Base-by-base conservation (phyloP, 2,329 filamentous ascomycete genomes). In the Cephalotrichum gorgonifer region DNA sequence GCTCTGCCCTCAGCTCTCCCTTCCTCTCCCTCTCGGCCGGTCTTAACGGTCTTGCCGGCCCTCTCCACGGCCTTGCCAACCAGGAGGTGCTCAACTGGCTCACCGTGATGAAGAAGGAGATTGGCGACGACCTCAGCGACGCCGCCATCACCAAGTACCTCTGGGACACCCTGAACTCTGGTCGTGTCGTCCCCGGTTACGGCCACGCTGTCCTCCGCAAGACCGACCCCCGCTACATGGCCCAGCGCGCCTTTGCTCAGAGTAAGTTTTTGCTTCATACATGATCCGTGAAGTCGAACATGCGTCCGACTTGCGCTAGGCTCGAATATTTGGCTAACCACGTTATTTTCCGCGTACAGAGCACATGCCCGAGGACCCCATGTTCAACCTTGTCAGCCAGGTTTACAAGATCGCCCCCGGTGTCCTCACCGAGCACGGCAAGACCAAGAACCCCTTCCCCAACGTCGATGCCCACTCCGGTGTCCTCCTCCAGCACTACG, bases 311-410 rank as follows among this genome's bases (percentile, higher is more conserved):
- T n/a, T n/a, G 30, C 12, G 12, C 11, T 31, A 3, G 3, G 11
- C 30, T 31, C 8, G 30, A 15, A 31, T 6, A 31, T 31, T 11
- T 31, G 30, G 30, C 30, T 31, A 31, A 31, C 30, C 12, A 31
- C 15, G 4, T 4, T 15, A 4, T 31, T 31, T 31, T 9, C 30
- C 30, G 11, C 8, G 4, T 31, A 56, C 56, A 70, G 68, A 87
- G 76, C 88, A 96, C 70, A 83, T 96, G 68, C 88, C 91, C 65
- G 80, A 95, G 64, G 93, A 97, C 80, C 90, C 91, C 63, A 94
- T 98, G 90, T 98, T 96, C 88, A 89, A 98, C 83, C 87, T 98
- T 60, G 93, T 98, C 75, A 94, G 87, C 81, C 93, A 98, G 78
- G 93, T 98, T 61, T 98, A 97, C 87, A 98, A 98, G 88, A 97